A percentile compares a stretch with the other conserved stretches of the same genome.
These are phyloP conservation scores for Paecilomyces sp. DNA, from an alignment of 2,329 filamentous ascomycete genomes.

Conservation along the genomic window DNA sequence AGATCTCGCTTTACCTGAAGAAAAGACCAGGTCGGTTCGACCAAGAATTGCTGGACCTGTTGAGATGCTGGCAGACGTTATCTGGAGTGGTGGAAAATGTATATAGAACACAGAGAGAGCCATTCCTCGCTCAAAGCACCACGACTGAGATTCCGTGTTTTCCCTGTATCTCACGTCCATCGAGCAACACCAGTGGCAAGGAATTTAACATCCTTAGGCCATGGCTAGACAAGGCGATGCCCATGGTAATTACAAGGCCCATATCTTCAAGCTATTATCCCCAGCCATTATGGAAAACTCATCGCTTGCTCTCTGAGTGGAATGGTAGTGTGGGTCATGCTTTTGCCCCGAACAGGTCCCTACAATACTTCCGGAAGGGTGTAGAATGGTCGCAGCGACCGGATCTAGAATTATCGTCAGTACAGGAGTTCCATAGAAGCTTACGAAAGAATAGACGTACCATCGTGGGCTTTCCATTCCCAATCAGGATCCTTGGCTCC, in stretches of 20 bases:
- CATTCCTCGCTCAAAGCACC: neutral
- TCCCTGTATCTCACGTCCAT: neutral
- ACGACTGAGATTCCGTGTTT: neutral
- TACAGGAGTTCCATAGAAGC: neutral
- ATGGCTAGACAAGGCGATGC: neutral
- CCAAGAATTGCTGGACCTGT: neutral
- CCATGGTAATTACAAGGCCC: constrained; percentile 17
- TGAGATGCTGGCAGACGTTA: neutral
- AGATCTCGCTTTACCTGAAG: neutral
- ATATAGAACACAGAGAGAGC: neutral
- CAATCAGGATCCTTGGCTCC: constrained; percentile 37
- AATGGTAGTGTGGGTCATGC: constrained; percentile 13
- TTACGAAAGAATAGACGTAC: constrained; percentile 18
- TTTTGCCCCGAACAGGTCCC: constrained; percentile 46
- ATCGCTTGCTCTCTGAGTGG: constrained; percentile 6
- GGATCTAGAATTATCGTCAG: constrained; percentile 30
- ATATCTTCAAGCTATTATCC: constrained; percentile 36
- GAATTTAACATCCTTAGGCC: neutral
- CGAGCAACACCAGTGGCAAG: neutral
- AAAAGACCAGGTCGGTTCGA: neutral
- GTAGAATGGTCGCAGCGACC: constrained; percentile 39
- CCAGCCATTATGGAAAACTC: neutral
- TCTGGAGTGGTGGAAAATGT: neutral
- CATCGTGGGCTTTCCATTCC: constrained; percentile 39
- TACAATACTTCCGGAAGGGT: constrained; percentile 40